Percentiles rank a stretch among this genome's conserved stretches.
These are phyloP conservation scores for Sporothrix variecibatus DNA, from an alignment of 2,329 filamentous ascomycete species.

Conservation along the genomic window DNA sequence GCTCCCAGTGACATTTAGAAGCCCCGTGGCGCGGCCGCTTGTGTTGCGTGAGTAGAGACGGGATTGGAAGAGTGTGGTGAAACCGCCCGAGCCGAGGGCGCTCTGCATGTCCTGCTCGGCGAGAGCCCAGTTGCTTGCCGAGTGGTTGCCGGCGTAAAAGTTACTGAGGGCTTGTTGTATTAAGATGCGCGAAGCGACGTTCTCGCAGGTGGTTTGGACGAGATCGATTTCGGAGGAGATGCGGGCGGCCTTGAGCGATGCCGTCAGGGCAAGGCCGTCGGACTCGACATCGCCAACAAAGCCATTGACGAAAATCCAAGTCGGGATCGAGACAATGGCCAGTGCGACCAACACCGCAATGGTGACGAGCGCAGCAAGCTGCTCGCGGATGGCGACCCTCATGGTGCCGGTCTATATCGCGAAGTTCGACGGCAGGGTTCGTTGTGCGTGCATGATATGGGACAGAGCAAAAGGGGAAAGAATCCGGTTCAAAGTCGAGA, in stretches of 20 bases:
- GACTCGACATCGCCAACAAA: conserved; percentile 57
- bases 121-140: conserved; percentile 59
- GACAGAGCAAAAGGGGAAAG: neutral
- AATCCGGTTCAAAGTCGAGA: neutral
- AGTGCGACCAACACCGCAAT: conserved; percentile 73
- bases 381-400: conserved; percentile 85
- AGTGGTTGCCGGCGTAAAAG: conserved; percentile 59
- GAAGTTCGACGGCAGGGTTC: conserved; percentile 27
- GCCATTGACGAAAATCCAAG: conserved; percentile 60
- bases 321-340: conserved; percentile 77
- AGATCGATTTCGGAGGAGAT: conserved; percentile 77
- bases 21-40: conserved; percentile 55
- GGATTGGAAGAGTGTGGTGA: conserved; percentile 66
- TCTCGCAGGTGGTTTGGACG: conserved; percentile 71
- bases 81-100: conserved; percentile 64
- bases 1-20: conserved; percentile 65
- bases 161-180: conserved; percentile 55
- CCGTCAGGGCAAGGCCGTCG: conserved; percentile 71
- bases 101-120: conserved; percentile 68
- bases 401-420: conserved; percentile 53
- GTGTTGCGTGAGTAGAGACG: conserved; percentile 70
- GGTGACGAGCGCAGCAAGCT: conserved; percentile 79
- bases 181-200: conserved; percentile 68
- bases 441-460: conserved; percentile 37
- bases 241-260: conserved; percentile 82